Evolutionary conservation across 2,329 filamentous ascomycete species (phyloP).

Genomic region (Aspergillus texensis): DNA sequence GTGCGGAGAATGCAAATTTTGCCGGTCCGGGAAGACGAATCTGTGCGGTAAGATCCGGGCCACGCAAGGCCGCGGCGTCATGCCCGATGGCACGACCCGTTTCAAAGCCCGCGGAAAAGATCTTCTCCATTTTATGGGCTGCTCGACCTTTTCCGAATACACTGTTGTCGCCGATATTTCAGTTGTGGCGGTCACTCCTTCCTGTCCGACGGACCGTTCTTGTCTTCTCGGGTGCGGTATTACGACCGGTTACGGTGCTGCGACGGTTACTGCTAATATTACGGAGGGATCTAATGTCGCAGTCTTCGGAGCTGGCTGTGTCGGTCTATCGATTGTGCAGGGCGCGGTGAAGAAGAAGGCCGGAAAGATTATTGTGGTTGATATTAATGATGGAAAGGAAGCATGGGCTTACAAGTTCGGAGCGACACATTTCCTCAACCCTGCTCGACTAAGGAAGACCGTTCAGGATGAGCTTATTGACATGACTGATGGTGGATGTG

Average conservation of each 20-base stretch:
- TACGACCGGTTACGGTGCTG: constrained; percentile 96
- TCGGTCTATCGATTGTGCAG: constrained; percentile 93
- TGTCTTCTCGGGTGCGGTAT: constrained; percentile 97
- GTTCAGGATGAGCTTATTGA: constrained; percentile 93
- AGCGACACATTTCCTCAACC: constrained; percentile 98
- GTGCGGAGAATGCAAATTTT: constrained; percentile 98
- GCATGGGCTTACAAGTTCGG: constrained; percentile 93
- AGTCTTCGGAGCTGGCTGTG: constrained; percentile 93
- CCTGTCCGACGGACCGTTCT: constrained; percentile 93
- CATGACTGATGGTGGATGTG: constrained; percentile 96
- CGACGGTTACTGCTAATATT: constrained; percentile 87
- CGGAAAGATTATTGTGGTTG: constrained; percentile 63
- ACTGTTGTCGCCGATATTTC: constrained; percentile 98
- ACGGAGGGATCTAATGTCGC: constrained; percentile 89
- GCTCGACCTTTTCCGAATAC: constrained; percentile 97
- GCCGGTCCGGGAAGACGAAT: constrained; percentile 99
- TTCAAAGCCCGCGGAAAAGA: constrained; percentile 96
- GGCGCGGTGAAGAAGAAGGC: constrained; percentile 85
- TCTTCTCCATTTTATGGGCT: constrained; percentile 98
- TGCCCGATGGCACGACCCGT: constrained; percentile 94
- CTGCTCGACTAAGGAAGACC: constrained; percentile 68
- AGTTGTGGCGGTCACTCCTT: constrained; percentile 85
- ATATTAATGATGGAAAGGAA: constrained; percentile 88
- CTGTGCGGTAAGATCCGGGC: constrained; percentile 98
- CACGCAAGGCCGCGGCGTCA: constrained; percentile 92